These are phyloP conservation scores for Candida sphagnicola DNA, from an alignment of 805 yeast species.

Conservation along the genomic window DNA sequence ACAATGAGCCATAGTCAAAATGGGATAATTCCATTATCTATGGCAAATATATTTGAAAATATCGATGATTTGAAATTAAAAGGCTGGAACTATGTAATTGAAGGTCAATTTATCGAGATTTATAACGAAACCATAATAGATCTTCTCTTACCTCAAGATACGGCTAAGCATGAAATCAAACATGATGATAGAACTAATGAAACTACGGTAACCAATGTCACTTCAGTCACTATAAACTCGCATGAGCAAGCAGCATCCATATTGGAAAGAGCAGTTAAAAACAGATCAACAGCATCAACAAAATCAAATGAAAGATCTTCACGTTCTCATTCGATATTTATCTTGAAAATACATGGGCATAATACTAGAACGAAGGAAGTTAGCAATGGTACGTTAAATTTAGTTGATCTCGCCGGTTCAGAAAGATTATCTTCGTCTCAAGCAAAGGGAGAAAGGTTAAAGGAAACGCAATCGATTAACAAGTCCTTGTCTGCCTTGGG, in stretches of 20 bases:
- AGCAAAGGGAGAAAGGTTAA: constrained; percentile 73
- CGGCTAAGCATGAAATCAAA: constrained; percentile 59
- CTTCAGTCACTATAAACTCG: constrained; percentile 42
- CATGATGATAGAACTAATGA: constrained; percentile 54
- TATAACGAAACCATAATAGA: constrained; percentile 83
- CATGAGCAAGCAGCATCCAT: constrained; percentile 47
- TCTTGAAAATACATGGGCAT: constrained; percentile 53
- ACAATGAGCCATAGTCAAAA: constrained; percentile 73
- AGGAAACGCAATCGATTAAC: constrained; percentile 87
- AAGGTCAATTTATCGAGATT: constrained; percentile 82
- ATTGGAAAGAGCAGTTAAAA: constrained; percentile 51
- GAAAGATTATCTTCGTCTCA: constrained; percentile 76
- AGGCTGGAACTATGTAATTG: constrained; percentile 61
- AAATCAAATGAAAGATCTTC: constrained; percentile 80
- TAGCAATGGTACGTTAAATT: constrained; percentile 61
- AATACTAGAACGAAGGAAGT: constrained; percentile 46
- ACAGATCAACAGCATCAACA: constrained; percentile 79
- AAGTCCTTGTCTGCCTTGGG: constrained; percentile 84
- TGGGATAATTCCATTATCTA: constrained; percentile 81
- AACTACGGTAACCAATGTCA: constrained; percentile 61
- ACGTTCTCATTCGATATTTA: constrained; percentile 84
- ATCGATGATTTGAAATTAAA: constrained; percentile 42
- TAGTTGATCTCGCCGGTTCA: constrained; percentile 92
- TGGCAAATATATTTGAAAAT: constrained; percentile 63
- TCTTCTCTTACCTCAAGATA: constrained; percentile 38